Evolutionary conservation across 768 basidiomycete species (phyloP).

Genomic region (Lactarius quietus): DNA sequence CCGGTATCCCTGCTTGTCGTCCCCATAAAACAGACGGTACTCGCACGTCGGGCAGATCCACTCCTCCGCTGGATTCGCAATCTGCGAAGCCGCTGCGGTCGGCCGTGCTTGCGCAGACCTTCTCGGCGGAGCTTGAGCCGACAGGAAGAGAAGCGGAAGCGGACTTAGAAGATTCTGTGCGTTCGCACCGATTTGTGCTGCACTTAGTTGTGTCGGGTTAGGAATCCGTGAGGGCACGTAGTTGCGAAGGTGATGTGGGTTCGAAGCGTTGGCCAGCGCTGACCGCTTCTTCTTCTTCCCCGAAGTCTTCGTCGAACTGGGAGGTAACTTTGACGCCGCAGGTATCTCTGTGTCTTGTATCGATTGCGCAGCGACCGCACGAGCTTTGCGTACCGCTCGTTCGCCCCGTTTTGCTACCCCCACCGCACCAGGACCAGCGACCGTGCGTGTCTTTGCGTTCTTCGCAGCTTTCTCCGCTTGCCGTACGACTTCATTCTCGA

Average conservation of each 20-base stretch:
- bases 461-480: slow-evolving; percentile 58
- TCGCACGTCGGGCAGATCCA: slow-evolving; percentile 97
- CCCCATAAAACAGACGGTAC: slow-evolving; percentile 89
- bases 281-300: slow-evolving; percentile 93
- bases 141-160: slow-evolving; percentile 60
- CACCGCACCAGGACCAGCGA: slow-evolving; percentile 33
- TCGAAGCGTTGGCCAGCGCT: slow-evolving; percentile 86
- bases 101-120: slow-evolving; percentile 32
- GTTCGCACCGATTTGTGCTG: slow-evolving; percentile 39
- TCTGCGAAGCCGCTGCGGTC: slow-evolving; percentile 33
- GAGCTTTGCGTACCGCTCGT: slow-evolving; percentile 19
- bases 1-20: slow-evolving; percentile 60
- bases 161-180: slow-evolving; percentile 54
- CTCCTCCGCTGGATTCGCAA: slow-evolving; percentile 70
- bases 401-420: slow-evolving; percentile 13
- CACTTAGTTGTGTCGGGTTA: slow-evolving; percentile 36
- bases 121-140: slow-evolving; percentile 60
- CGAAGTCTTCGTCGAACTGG: slow-evolving; percentile 31
- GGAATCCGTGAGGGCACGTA: slow-evolving; percentile 86
- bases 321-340: slow-evolving; percentile 29
- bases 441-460: slow-evolving; percentile 48
- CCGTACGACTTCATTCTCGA: slow-evolving; percentile 69
- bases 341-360: slow-evolving; percentile 38
- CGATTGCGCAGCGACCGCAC: slow-evolving; percentile 29
- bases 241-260: slow-evolving; percentile 93